phyloP scores from a whole-genome alignment of 805 yeast species.

The Candida stauntonica region DNA sequence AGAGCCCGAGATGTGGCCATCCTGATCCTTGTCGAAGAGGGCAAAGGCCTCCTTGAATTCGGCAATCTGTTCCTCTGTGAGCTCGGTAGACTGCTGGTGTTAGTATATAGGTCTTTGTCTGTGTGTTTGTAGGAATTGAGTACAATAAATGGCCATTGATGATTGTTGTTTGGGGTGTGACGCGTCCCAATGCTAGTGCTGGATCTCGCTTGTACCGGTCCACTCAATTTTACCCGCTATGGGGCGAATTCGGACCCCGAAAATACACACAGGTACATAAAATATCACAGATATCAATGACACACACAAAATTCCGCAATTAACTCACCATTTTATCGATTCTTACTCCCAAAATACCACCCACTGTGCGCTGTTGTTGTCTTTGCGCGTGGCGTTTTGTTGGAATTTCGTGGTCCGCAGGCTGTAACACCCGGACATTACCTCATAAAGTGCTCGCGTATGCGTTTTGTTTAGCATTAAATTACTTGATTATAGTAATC shows the following conservation, averaged over 20 bases:
- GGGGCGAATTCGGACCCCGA: too few species aligned
- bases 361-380: slow-evolving; percentile 3
- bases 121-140: too few species aligned
- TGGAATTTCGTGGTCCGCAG: neutral
- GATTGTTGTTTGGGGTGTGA: too few species aligned
- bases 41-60: slow-evolving; percentile 98
- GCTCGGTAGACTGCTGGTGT: slow-evolving; percentile 47
- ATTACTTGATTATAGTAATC: neutral
- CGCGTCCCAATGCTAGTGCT: too few species aligned
- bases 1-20: slow-evolving; percentile 92
- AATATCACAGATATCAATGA: neutral
- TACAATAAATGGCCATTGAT: too few species aligned
- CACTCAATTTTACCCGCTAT: too few species aligned
- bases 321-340: slow-evolving; percentile 2
- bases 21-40: slow-evolving; percentile 92
- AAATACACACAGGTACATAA: too few species aligned
- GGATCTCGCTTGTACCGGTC: too few species aligned
- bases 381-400: slow-evolving; percentile 4
- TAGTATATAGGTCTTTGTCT: slow-evolving; percentile 10
- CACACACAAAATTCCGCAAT: neutral
- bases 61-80: slow-evolving; percentile 93
- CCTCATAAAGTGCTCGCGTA: too few species aligned
- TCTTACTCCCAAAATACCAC: neutral
- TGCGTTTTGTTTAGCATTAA: too few species aligned
- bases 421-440: slow-evolving; percentile 4